A percentile compares a stretch with the other conserved stretches of the same genome.
Conservation (phyloP, 495 filamentous ascomycete genomes). For the Neurospora pannonica region DNA sequence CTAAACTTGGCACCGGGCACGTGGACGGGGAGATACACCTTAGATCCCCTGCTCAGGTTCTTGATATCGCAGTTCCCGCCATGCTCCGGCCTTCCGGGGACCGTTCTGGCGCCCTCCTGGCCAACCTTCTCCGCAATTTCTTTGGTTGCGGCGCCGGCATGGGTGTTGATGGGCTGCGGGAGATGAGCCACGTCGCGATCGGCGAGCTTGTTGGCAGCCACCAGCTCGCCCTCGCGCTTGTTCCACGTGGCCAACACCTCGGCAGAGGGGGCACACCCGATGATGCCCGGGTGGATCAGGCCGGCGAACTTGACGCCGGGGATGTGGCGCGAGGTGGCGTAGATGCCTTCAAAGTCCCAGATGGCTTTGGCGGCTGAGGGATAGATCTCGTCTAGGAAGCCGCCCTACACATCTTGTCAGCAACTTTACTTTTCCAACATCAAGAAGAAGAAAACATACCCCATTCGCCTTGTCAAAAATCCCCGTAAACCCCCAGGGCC, state of each 20-base stretch:
- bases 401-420: constrained; percentile 50
- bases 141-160: constrained; percentile 57
- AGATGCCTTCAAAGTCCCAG: constrained; percentile 97
- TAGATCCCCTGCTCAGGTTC: constrained; percentile 63
- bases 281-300: constrained; percentile 90
- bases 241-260: constrained; percentile 64
- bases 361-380: constrained; percentile 88
- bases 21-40: constrained; percentile 78
- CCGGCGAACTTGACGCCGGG: constrained; percentile 81
- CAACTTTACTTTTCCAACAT: not conserved
- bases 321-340: constrained; percentile 83
- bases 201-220: constrained; percentile 50
- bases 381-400: constrained; percentile 85
- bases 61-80: constrained; percentile 83
- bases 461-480: constrained; percentile 78
- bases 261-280: constrained; percentile 80
- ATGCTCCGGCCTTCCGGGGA: constrained; percentile 67
- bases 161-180: constrained; percentile 59
- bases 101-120: constrained; percentile 78
- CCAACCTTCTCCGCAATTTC: constrained; percentile 65
- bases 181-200: constrained; percentile 73
- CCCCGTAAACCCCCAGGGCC: constrained; percentile 89
- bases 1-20: constrained; percentile 85
- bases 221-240: constrained; percentile 67
- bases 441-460: constrained; percentile 4